Evolutionary conservation across 306 rosid species (phyloP).

Genomic region (Casuarina equisetifolia): DNA sequence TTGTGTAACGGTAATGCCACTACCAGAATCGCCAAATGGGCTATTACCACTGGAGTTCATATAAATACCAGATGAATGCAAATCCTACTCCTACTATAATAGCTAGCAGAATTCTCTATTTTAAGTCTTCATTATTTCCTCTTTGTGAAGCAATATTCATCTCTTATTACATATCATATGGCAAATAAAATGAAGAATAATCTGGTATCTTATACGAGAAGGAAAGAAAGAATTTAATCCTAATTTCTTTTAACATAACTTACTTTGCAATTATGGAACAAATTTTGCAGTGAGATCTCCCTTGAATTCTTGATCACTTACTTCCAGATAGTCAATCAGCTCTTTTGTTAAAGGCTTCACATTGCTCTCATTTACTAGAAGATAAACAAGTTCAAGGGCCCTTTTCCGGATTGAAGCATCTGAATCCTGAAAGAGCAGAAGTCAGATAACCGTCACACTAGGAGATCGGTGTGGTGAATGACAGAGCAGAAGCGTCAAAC

Average conservation of each 20-base stretch:
- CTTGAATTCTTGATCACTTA: constrained; percentile 84
- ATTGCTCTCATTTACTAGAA: constrained; percentile 81
- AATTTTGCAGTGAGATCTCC: constrained; percentile 92
- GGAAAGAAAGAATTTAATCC: neutral
- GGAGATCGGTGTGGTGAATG: neutral
- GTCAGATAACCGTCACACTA: constrained; percentile 17
- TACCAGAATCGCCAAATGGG: neutral
- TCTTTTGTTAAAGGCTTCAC: constrained; percentile 90
- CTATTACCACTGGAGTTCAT: neutral
- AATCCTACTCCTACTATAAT: neutral
- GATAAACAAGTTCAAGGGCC: constrained; percentile 95
- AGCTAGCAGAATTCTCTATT: neutral
- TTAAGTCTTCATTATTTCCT: neutral
- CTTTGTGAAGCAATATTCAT: neutral
- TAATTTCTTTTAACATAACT: constrained; percentile 32
- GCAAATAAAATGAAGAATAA: neutral
- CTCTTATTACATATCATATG: neutral
- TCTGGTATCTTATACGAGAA: constrained; percentile 3
- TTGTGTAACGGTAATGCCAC: neutral
- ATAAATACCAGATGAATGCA: neutral
- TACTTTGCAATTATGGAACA: constrained; percentile 92
- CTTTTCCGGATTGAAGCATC: constrained; percentile 96
- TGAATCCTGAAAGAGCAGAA: constrained; percentile 66
- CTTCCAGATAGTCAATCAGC: constrained; percentile 83
- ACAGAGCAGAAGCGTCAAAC: constrained; percentile 10